Percentiles rank a stretch among this genome's conserved stretches.
Conservation (phyloP, 2,329 filamentous ascomycete genomes). For the Chrysoporthe austroafricana region DNA sequence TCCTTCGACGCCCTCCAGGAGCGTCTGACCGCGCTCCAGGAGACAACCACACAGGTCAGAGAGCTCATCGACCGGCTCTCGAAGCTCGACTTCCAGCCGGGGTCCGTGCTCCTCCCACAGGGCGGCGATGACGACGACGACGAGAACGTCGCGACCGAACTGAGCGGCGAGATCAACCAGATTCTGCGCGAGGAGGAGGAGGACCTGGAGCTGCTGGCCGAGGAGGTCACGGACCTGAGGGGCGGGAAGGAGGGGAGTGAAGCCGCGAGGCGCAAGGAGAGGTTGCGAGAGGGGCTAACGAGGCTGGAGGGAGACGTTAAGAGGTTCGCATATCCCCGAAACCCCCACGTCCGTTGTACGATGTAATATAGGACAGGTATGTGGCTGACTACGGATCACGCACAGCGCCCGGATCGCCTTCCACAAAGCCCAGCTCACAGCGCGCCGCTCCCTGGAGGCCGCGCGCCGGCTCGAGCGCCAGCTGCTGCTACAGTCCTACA, state of each 20-base stretch:
- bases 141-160: constrained; percentile 66
- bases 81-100: constrained; percentile 61
- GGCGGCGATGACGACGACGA: constrained; percentile 47
- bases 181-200: constrained; percentile 78
- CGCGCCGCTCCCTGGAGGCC: constrained; percentile 73
- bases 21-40: constrained; percentile 63
- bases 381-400: constrained; percentile 2
- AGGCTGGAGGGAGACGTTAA: constrained; percentile 73
- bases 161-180: constrained; percentile 80
- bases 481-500: constrained; percentile 69
- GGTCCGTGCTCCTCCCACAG: constrained; percentile 53
- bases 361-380: not conserved
- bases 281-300: constrained; percentile 68
- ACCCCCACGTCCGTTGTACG: not conserved
- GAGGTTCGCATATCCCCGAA: constrained; percentile 51
- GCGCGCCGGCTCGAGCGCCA: constrained; percentile 79
- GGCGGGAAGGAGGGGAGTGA: constrained; percentile 54
- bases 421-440: constrained; percentile 78
- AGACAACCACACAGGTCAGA: constrained; percentile 60
- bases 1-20: constrained; percentile 65
- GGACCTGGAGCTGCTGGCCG: constrained; percentile 77
- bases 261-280: constrained; percentile 64
- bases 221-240: constrained; percentile 75
- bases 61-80: constrained; percentile 64
- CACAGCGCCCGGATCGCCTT: constrained; percentile 66